phyloP scores from a whole-genome alignment of 225 moss, liverwort and hornwort species.

The Takakia lepidozioides region DNA sequence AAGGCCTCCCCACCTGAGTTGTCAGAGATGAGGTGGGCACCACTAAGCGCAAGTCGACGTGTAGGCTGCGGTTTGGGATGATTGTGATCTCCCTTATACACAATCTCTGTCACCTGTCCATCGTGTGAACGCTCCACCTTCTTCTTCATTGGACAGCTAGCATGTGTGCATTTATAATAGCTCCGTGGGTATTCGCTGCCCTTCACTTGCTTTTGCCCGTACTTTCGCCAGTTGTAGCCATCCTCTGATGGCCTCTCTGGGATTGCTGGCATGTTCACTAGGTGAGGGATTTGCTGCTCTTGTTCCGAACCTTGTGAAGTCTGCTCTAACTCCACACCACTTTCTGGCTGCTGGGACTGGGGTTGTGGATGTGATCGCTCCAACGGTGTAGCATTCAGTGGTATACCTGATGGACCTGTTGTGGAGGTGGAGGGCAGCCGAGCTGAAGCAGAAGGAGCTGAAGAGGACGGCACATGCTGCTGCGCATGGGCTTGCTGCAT shows the following conservation, averaged over 20 bases:
- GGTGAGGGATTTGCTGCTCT: conserved; percentile 26
- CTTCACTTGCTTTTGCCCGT: conserved; percentile 99
- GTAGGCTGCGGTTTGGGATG: conserved; percentile 94
- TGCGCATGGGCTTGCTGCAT: conserved; percentile 37
- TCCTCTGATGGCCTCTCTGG: conserved; percentile 90
- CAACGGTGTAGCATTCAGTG: conserved; percentile 22
- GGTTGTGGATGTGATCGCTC: conserved; percentile 31
- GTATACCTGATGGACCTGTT: conserved; percentile 26
- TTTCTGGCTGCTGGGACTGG: conserved; percentile 23
- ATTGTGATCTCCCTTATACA: conserved; percentile 99
- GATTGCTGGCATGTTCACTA: conserved; percentile 37
- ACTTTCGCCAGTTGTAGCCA: conserved; percentile 99
- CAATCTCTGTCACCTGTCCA: conserved; percentile 95
- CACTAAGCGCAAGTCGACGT: conserved; percentile 70
- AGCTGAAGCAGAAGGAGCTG: conserved; percentile 20
- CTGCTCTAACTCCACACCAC: conserved; percentile 32
- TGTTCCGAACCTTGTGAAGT: conserved; percentile 50
- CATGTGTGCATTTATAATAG: conserved; percentile 95
- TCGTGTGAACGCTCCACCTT: conserved; percentile 98
- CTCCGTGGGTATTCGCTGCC: conserved; percentile 96
- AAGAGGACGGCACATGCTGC: conserved; percentile 20
- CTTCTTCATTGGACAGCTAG: conserved; percentile 93
- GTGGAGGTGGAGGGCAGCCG: conserved; percentile 24
- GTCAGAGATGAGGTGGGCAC: conserved; percentile 73
- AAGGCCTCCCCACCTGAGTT: too few relatives aligned